Evolutionary conservation across 2,329 filamentous ascomycete species (phyloP), one percentile per base, ranked within the genome.

Genomic region (Fusarium concolor): DNA sequence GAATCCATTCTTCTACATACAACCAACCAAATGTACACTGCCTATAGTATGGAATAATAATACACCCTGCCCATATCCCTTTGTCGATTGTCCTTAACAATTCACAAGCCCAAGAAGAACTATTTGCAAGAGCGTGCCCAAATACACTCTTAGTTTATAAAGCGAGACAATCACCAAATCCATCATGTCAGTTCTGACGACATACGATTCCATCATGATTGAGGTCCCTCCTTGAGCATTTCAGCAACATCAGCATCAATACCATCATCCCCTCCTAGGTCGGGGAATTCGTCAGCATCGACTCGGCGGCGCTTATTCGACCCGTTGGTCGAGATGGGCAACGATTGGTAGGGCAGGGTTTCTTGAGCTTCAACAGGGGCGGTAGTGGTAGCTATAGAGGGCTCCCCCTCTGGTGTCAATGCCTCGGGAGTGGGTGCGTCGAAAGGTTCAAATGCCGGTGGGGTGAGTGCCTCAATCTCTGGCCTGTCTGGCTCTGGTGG

Each of bases 391-490:
- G 78, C 74, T 4, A 78, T 73, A 4, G 63, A 62, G 24, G 56
- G 39, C 62, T 70, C 47, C 39, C 56, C 49, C 54, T 73, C 65
- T 37, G 71, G 56, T 18, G 56, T 62, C 33, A 65, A 39, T 28
- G 68, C 63, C 18, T 71, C 64, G 8, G 70, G 60, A 15, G 55
- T 57, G 63, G 67, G 57, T 33, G 63, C 66, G 9, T 68, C 68
- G n/a, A 70, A 65, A 15, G 70, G 53, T 33, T 74, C 75, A 45
- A 70, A 68, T 17, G 67, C 51, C 2, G 92, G 92, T n/a, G 94
- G 94, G 1, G 94, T 97, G 56, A 97, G 84, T 8, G 90, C 92
- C 78, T 98, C 95, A 58, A 97, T 86, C 71, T 94, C 89, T 2
- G 95, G 94, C 33, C 93, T 89, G 63, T 89, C 88, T 14, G 88